Percentiles rank a stretch among this genome's conserved stretches.
phyloP scores from a whole-genome alignment of 768 basidiomycete species.

The Phylloporus scabripes region DNA sequence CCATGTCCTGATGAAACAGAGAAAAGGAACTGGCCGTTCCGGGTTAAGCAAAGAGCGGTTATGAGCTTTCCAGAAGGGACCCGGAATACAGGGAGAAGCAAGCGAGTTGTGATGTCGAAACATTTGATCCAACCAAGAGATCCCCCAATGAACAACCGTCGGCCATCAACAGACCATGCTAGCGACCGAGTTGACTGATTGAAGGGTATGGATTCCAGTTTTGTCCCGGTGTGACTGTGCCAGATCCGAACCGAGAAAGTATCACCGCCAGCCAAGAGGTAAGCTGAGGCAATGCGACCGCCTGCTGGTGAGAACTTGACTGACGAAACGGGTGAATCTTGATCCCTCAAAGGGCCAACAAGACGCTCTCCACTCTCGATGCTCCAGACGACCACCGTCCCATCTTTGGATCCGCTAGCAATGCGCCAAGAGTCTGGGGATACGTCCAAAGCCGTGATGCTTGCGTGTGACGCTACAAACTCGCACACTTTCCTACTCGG shows the following conservation, averaged over 20 bases:
- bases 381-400: background rate
- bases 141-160: constrained; percentile 11
- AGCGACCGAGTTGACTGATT: constrained; percentile 4
- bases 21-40: constrained; percentile 5
- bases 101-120: constrained; percentile 5
- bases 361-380: background rate
- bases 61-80: constrained; percentile 2
- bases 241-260: constrained; percentile 6
- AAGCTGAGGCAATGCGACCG: constrained; percentile 5
- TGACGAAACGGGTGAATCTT: constrained; percentile 3
- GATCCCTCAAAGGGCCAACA: background rate
- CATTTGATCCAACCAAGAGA: constrained; percentile 7
- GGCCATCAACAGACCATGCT: constrained; percentile 15
- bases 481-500: background rate
- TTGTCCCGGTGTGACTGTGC: constrained; percentile 9
- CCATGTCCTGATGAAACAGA: constrained; percentile 7
- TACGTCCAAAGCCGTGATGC: background rate
- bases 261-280: background rate
- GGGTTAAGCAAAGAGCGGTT: constrained; percentile 5
- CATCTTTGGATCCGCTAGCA: background rate
- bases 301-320: constrained; percentile 17
- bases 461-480: background rate
- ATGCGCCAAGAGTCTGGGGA: background rate
- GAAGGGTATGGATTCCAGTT: constrained; percentile 1
- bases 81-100: background rate